These are phyloP conservation scores for Nakazawaea siamensis DNA, from an alignment of 805 yeast species.

Conservation along the genomic window DNA sequence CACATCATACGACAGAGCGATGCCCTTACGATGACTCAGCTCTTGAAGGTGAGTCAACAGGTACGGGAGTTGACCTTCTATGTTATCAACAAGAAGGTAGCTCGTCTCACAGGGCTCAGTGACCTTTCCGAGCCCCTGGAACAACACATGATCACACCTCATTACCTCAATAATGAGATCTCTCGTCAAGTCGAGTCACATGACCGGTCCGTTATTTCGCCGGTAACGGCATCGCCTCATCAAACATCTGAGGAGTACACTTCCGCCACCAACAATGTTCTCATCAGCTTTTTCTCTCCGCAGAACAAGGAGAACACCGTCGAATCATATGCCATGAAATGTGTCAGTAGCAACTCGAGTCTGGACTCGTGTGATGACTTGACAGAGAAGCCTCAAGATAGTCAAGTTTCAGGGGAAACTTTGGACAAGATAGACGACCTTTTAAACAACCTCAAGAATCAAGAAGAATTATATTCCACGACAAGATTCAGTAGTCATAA, in stretches of 20 bases:
- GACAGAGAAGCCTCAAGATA: not conserved
- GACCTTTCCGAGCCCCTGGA: too few relatives aligned
- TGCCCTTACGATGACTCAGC: slow-evolving; percentile 10
- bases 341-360: slow-evolving; percentile 9
- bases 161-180: too few relatives aligned
- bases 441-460: slow-evolving; percentile 3
- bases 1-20: slow-evolving; percentile 12
- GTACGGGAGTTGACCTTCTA: slow-evolving; percentile 9
- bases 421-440: slow-evolving; percentile 11
- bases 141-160: too few relatives aligned
- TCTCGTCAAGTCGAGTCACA: not conserved
- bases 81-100: slow-evolving; percentile 9
- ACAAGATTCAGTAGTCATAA: not conserved
- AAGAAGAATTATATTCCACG: slow-evolving; percentile 1
- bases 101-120: slow-evolving; percentile 4
- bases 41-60: slow-evolving; percentile 10
- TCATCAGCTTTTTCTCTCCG: slow-evolving; percentile 19
- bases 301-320: slow-evolving; percentile 15
- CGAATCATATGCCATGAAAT: slow-evolving; percentile 18
- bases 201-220: too few relatives aligned
- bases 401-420: slow-evolving; percentile 1
- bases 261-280: slow-evolving; percentile 10
- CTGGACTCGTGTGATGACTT: not conserved
- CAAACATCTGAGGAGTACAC: too few relatives aligned
- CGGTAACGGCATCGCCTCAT: too few relatives aligned